Evolutionary conservation across 345 rosid genomes (phyloP), one percentile per base, ranked within the genome.

Genomic region (Cochlearia excelsa): DNA sequence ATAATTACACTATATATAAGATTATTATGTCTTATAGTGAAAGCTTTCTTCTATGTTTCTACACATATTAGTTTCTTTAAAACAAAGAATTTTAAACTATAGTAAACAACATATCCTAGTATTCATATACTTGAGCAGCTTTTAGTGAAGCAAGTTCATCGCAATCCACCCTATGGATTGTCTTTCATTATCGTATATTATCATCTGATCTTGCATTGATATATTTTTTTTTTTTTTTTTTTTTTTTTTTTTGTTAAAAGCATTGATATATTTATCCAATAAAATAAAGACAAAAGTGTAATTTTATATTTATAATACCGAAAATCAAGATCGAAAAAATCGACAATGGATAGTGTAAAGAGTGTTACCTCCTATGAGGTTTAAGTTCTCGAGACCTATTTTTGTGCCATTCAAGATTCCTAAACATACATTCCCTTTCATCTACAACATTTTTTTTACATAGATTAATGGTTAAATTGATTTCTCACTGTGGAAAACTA

Each of bases 141-240:
- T 72, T 51, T 28, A 72, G 59, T 44, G 59, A 46, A 55, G 95
- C 84, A 72, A 77, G 62, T 26, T 73, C 66, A 35, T 86, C 80
- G 42, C 88, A 82, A 37, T 56, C 97, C 97, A 93, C 26, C 99
- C 99, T 1, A 93, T 84, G 40, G 40, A 56, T 16, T 93, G 90
- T 60, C 75, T 90, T 77, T 93, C 88, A 35, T 87, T 93, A 68
- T 93, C 81, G 53, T 85, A 93, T 11, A 89, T 78, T 63, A 89
- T 79, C 85, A 87, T 69, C 69, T 73, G 84, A 64, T 93, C 95
- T 75, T 77, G 94, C 99, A 93, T 89, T 5, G 99, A 93, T 79
- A 89, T 67, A 71, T 93, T 97, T 93, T n/a, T n/a, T n/a, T n/a
- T n/a, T n/a, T n/a, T n/a, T n/a, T n/a, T n/a, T n/a, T n/a, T n/a